These are phyloP conservation scores for Fusarium aywerte DNA, from an alignment of 2,329 filamentous ascomycete species.

Conservation along the genomic window DNA sequence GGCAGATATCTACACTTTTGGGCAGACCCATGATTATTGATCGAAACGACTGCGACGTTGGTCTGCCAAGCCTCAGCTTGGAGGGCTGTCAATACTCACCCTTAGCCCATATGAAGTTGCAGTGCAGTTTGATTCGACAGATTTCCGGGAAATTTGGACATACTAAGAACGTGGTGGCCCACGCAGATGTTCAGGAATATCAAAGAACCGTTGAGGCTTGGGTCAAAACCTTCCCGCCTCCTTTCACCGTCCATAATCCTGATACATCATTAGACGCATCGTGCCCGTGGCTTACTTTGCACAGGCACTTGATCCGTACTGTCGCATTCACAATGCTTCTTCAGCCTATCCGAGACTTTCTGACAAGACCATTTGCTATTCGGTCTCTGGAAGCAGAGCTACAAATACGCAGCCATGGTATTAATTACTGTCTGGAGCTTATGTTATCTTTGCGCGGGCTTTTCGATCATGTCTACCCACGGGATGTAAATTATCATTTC, in stretches of 20 bases:
- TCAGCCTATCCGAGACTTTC: slow-evolving; percentile 57
- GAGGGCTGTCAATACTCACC: slow-evolving; percentile 50
- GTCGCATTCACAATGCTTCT: slow-evolving; percentile 59
- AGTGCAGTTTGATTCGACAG: slow-evolving; percentile 49
- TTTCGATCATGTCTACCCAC: slow-evolving; percentile 57
- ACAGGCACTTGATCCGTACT: slow-evolving; percentile 59
- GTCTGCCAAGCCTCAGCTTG: slow-evolving; percentile 49
- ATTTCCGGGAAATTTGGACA: slow-evolving; percentile 49
- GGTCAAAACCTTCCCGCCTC: slow-evolving; percentile 55
- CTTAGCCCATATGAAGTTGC: slow-evolving; percentile 52
- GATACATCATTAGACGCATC: slow-evolving; percentile 56
- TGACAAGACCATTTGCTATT: slow-evolving; percentile 53
- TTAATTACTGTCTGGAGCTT: slow-evolving; percentile 58
- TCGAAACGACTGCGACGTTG: slow-evolving; percentile 48
- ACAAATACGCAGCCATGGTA: slow-evolving; percentile 54
- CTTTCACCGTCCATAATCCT: slow-evolving; percentile 53
- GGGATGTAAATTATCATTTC: slow-evolving; percentile 61
- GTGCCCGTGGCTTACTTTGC: slow-evolving; percentile 57
- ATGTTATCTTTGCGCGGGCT: slow-evolving; percentile 55
- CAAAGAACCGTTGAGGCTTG: slow-evolving; percentile 54
- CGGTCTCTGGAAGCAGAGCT: slow-evolving; percentile 49
- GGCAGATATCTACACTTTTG: slow-evolving; percentile 52
- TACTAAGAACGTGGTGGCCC: slow-evolving; percentile 44
- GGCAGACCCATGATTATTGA: slow-evolving; percentile 52
- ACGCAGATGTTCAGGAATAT: slow-evolving; percentile 50